Percentiles rank a stretch among this genome's conserved stretches.
phyloP scores from a whole-genome alignment of 257 asterid species.

The Leptodermis oblonga region DNA sequence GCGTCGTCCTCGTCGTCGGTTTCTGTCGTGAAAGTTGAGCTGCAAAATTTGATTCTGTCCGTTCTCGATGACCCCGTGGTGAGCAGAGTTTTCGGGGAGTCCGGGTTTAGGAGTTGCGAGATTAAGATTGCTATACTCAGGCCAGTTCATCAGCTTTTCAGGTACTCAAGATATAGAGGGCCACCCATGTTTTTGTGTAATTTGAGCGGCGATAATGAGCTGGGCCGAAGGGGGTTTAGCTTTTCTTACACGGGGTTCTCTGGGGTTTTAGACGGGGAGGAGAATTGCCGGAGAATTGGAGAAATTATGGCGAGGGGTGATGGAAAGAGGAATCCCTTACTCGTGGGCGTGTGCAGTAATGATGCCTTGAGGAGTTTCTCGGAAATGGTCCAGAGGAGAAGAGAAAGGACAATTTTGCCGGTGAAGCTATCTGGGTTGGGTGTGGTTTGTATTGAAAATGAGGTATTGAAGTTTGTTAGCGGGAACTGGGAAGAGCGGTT shows the following conservation, averaged over 20 bases:
- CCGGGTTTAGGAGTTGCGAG: slow-evolving; percentile 80
- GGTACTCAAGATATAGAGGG: slow-evolving; percentile 59
- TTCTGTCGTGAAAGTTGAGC: slow-evolving; percentile 73
- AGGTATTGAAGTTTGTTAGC: slow-evolving; percentile 41
- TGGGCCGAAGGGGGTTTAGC: slow-evolving; percentile 35
- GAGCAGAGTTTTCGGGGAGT: slow-evolving; percentile 83
- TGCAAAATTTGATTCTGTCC: slow-evolving; percentile 59
- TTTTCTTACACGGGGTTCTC: slow-evolving; percentile 72
- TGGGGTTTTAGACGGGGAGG: slow-evolving; percentile 39
- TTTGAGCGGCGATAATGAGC: slow-evolving; percentile 25
- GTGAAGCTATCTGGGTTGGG: slow-evolving; percentile 44
- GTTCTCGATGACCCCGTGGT: slow-evolving; percentile 88
- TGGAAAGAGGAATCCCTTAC: slow-evolving; percentile 56
- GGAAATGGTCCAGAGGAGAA: slow-evolving; percentile 35
- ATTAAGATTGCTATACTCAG: slow-evolving; percentile 61
- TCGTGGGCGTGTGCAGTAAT: slow-evolving; percentile 61
- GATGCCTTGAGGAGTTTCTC: slow-evolving; percentile 53
- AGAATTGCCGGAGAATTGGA: slow-evolving; percentile 53
- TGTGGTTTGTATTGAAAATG: slow-evolving; percentile 51
- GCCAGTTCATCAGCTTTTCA: slow-evolving; percentile 52
- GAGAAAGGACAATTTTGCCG: slow-evolving; percentile 36
- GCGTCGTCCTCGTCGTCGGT: slow-evolving; percentile 39
- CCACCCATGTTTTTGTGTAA: slow-evolving; percentile 67
- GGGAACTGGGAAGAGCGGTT: slow-evolving; percentile 50
- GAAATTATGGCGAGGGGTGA: slow-evolving; percentile 46